Percentiles rank a stretch among this genome's conserved stretches.
These are phyloP conservation scores for Bothia castanella DNA, from an alignment of 1,284 basidiomycete genomes.

Conservation along the genomic window DNA sequence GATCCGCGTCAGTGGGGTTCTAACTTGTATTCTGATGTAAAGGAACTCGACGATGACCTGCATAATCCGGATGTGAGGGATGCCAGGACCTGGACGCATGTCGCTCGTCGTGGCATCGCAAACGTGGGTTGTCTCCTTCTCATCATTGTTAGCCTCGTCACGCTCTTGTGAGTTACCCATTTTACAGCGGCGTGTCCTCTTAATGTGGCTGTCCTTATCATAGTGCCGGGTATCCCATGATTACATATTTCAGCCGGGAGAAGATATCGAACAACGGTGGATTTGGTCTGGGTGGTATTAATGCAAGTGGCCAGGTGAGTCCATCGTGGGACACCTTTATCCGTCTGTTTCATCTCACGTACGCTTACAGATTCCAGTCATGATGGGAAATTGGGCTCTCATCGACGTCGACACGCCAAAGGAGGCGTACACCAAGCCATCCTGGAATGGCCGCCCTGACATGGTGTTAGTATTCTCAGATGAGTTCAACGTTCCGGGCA, in stretches of 20 bases:
- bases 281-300: slow-evolving; percentile 71
- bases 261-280: slow-evolving; percentile 39
- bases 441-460: slow-evolving; percentile 47
- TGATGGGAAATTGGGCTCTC: slow-evolving; percentile 54
- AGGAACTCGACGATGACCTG: slow-evolving; percentile 53
- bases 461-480: slow-evolving; percentile 68
- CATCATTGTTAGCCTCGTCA: slow-evolving; percentile 45
- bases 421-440: slow-evolving; percentile 46
- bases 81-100: slow-evolving; percentile 21
- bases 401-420: slow-evolving; percentile 67
- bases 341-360: neutral
- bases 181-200: slow-evolving; percentile 5
- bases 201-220: slow-evolving; percentile 1
- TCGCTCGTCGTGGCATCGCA: slow-evolving; percentile 49
- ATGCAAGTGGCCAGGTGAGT: slow-evolving; percentile 63
- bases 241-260: slow-evolving; percentile 46
- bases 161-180: slow-evolving; percentile 45
- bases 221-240: slow-evolving; percentile 53
- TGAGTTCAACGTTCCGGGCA: slow-evolving; percentile 72
- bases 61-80: slow-evolving; percentile 48
- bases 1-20: slow-evolving; percentile 56
- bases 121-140: slow-evolving; percentile 65
- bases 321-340: neutral
- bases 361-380: slow-evolving; percentile 41
- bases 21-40: slow-evolving; percentile 43